A percentile compares a stretch with the other conserved stretches of the same genome.
Conservation (phyloP, 2,329 filamentous ascomycete species). For the Fusarium sp. region DNA sequence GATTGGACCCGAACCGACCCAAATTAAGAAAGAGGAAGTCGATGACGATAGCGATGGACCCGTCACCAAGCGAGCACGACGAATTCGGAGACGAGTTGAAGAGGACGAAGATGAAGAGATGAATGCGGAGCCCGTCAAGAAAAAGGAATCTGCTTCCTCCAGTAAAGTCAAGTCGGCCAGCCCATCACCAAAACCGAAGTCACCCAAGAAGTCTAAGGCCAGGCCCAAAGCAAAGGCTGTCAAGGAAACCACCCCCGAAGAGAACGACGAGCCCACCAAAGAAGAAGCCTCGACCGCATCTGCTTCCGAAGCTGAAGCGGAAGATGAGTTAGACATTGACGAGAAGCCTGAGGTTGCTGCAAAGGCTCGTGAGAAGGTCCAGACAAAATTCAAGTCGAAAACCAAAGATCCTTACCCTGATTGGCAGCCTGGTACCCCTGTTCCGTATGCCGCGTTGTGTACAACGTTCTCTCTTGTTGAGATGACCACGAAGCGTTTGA, state of each 20-base stretch:
- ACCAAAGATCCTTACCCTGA: slow-evolving; percentile 89
- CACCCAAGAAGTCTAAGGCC: slow-evolving; percentile 27
- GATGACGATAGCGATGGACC: slow-evolving; percentile 69
- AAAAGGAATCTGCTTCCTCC: slow-evolving; percentile 18
- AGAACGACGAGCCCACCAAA: slow-evolving; percentile 44
- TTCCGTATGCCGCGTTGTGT: slow-evolving; percentile 94
- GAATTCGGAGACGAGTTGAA: slow-evolving; percentile 59
- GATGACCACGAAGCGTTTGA: slow-evolving; percentile 89
- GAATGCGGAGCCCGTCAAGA: slow-evolving; percentile 51
- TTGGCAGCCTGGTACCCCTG: slow-evolving; percentile 88
- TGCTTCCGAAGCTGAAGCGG: slow-evolving; percentile 52
- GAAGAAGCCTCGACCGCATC: slow-evolving; percentile 48
- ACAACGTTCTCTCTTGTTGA: slow-evolving; percentile 95
- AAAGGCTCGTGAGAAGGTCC: slow-evolving; percentile 83
- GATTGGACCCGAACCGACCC: slow-evolving; percentile 31
- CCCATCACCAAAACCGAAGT: slow-evolving; percentile 39
- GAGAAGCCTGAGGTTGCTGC: slow-evolving; percentile 77
- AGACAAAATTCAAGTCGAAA: slow-evolving; percentile 76
- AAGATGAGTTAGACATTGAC: slow-evolving; percentile 61
- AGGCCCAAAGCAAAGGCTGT: slow-evolving; percentile 23
- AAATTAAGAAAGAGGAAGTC: slow-evolving; percentile 52
- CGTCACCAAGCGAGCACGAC: slow-evolving; percentile 67
- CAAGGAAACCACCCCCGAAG: slow-evolving; percentile 23
- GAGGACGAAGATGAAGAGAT: slow-evolving; percentile 62
- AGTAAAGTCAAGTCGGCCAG: slow-evolving; percentile 37